Conservation (phyloP, 305 asterid genomes). For the Solanum hybrid region DNA sequence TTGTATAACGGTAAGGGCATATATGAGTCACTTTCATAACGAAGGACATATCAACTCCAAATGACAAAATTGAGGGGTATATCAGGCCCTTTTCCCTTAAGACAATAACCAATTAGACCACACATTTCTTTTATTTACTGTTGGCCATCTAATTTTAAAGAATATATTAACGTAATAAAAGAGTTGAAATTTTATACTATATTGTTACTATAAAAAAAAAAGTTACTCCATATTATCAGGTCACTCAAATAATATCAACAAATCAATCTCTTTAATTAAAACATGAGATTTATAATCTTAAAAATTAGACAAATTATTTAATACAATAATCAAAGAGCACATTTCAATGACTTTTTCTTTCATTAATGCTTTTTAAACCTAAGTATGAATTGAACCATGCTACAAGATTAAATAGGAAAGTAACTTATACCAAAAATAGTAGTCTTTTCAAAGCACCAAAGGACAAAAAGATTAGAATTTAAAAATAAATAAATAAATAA, state of each 20-base stretch:
- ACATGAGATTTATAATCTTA: not conserved
- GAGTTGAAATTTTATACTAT: not conserved
- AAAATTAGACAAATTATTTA: not conserved
- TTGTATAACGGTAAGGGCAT: too few relatives aligned
- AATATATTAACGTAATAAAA: not conserved
- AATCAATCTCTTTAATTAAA: not conserved
- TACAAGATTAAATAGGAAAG: not conserved
- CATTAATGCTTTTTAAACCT: not conserved
- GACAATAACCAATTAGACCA: not conserved
- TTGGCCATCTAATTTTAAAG: not conserved
- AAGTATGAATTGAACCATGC: not conserved
- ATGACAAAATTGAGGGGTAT: too few relatives aligned
- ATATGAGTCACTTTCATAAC: too few relatives aligned
- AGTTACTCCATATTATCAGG: not conserved
- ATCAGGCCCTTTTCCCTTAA: not conserved
- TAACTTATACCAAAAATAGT: conserved; percentile 3
- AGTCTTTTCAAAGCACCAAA: not conserved
- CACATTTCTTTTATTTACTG: not conserved
- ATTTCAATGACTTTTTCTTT: not conserved
- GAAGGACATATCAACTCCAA: too few relatives aligned
- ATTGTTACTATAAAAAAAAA: not conserved
- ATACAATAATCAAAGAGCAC: not conserved
- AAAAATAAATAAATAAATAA: not conserved
- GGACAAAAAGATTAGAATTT: not conserved
- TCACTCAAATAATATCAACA: not conserved